A percentile compares a stretch with the other conserved stretches of the same genome.
phyloP scores from a whole-genome alignment of 108 stramenopile genomes.

The Pseudonitzschia multiseries region DNA sequence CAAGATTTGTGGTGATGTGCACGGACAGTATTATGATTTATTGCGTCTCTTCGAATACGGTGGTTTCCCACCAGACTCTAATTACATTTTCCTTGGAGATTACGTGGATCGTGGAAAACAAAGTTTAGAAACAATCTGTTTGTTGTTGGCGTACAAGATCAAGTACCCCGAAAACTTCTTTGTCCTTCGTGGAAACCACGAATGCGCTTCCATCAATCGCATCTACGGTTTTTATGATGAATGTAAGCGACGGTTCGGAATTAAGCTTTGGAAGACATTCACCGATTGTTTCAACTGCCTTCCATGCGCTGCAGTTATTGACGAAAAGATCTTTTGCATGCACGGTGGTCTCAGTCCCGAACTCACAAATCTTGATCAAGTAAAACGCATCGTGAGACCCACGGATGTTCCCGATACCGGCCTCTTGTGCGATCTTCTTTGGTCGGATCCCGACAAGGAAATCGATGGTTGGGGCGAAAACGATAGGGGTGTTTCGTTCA shows the following conservation, averaged over 20 bases:
- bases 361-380: conserved; percentile 95
- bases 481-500: conserved; percentile 99
- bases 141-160: conserved; percentile 98
- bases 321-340: conserved; percentile 99
- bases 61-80: conserved; percentile 96
- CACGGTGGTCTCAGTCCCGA: conserved; percentile 98
- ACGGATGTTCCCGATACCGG: conserved; percentile 99
- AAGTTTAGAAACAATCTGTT: conserved; percentile 95
- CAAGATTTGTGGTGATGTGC: conserved; percentile 98
- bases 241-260: conserved; percentile 95
- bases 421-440: conserved; percentile 97
- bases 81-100: conserved; percentile 98
- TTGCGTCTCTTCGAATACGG: conserved; percentile 97
- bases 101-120: conserved; percentile 99
- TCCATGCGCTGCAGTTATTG: conserved; percentile 98
- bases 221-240: conserved; percentile 99
- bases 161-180: conserved; percentile 99
- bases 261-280: conserved; percentile 99
- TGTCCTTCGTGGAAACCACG: conserved; percentile 98
- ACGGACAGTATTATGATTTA: conserved; percentile 97
- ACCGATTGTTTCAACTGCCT: conserved; percentile 99
- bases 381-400: conserved; percentile 94
- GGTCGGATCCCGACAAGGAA: conserved; percentile 99
- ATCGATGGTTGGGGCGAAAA: conserved; percentile 99
- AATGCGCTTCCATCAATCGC: conserved; percentile 98